Evolutionary conservation across 352 stramenopile species (phyloP).

Genomic region (Pythium sp.): DNA sequence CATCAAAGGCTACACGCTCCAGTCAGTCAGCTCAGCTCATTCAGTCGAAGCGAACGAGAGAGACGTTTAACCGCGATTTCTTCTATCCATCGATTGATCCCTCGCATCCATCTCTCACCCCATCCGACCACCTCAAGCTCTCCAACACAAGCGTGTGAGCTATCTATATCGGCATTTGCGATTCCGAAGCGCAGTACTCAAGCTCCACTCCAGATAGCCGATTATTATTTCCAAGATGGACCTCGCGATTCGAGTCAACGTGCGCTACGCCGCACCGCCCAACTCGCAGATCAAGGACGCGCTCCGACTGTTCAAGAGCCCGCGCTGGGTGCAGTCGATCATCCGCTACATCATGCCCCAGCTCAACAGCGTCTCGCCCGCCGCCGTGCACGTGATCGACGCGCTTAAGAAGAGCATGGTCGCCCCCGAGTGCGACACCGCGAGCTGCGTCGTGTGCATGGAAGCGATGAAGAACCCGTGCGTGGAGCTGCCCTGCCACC

Average conservation of each 20-base stretch:
- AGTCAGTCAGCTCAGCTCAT: neutral
- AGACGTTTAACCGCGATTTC: neutral
- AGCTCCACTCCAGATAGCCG: neutral
- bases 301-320: constrained; percentile 84
- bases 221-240: constrained; percentile 45
- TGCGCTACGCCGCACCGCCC: constrained; percentile 78
- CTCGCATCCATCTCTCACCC: neutral
- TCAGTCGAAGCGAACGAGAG: neutral
- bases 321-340: constrained; percentile 88
- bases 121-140: neutral
- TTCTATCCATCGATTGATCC: constrained; percentile 2
- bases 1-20: neutral
- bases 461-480: constrained; percentile 54
- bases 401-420: constrained; percentile 47
- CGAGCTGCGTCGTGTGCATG: constrained; percentile 83
- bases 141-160: neutral
- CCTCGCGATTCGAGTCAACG: constrained; percentile 86
- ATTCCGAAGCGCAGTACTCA: constrained; percentile 5
- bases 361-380: constrained; percentile 80
- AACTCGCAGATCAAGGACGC: constrained; percentile 89
- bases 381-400: constrained; percentile 56
- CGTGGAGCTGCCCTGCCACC: constrained; percentile 66
- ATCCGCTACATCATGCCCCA: constrained; percentile 89
- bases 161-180: constrained; percentile 4
- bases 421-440: constrained; percentile 17